phyloP scores from a whole-genome alignment of 768 basidiomycete genomes.

The Coprinopsis sp. region DNA sequence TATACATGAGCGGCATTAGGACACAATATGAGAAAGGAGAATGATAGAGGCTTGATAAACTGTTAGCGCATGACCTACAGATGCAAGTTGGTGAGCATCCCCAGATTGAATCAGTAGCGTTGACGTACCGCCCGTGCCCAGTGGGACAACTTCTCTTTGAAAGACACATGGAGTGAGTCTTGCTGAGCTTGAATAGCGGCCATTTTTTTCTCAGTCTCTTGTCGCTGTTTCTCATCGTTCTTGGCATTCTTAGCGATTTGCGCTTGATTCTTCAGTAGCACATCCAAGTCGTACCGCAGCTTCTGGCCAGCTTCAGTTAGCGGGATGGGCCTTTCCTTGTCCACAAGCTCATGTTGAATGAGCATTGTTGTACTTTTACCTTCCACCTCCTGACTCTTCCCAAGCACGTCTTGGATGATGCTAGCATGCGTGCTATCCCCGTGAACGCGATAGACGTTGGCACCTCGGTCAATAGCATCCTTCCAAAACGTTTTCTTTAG shows the following conservation, averaged over 20 bases:
- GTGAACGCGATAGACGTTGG: not conserved
- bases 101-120: too few species aligned
- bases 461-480: not conserved
- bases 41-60: too few species aligned
- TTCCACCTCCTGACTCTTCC: not conserved
- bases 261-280: not conserved
- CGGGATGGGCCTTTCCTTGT: not conserved
- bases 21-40: too few species aligned
- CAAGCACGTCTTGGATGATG: not conserved
- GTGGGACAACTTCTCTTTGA: too few species aligned
- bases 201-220: not conserved
- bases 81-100: too few species aligned
- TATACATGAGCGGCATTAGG: too few species aligned
- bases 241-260: too few species aligned
- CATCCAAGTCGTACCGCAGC: not conserved
- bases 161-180: not conserved
- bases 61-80: too few species aligned
- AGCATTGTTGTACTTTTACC: not conserved
- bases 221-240: conserved; percentile 1
- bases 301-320: not conserved
- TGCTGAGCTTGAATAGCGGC: not conserved
- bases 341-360: conserved; percentile 1
- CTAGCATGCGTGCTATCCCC: not conserved
- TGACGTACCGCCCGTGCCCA: too few species aligned
- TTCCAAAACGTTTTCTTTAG: not conserved